Evolutionary conservation across 2,329 filamentous ascomycete species (phyloP).

Genomic region (Fusarium scirpi): DNA sequence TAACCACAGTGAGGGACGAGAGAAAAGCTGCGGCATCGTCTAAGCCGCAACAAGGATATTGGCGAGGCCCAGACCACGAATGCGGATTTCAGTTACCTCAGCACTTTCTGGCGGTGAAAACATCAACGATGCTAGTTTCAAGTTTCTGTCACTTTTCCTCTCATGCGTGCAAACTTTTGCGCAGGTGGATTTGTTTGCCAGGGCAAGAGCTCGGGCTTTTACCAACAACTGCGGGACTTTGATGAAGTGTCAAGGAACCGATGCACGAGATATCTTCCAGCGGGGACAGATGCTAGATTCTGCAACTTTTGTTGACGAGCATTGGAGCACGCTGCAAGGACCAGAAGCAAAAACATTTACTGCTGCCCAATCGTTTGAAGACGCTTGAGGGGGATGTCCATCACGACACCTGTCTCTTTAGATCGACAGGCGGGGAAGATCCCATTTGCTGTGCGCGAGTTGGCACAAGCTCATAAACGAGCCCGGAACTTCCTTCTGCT

Average conservation of each 20-base stretch:
- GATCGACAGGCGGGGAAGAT: slow-evolving; percentile 39
- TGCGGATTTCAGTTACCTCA: slow-evolving; percentile 36
- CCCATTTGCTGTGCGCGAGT: slow-evolving; percentile 21
- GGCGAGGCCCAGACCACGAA: slow-evolving; percentile 9
- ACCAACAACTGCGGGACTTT: slow-evolving; percentile 16
- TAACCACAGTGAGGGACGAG: slow-evolving; percentile 10
- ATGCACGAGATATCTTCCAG: slow-evolving; percentile 22
- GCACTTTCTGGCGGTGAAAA: slow-evolving; percentile 47
- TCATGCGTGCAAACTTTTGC: slow-evolving; percentile 16
- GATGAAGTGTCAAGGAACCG: slow-evolving; percentile 16
- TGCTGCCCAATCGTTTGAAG: slow-evolving; percentile 24
- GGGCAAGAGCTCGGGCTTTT: slow-evolving; percentile 14
- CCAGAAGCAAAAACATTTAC: neutral
- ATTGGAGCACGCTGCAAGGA: neutral
- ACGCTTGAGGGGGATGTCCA: slow-evolving; percentile 12
- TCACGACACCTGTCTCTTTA: slow-evolving; percentile 17
- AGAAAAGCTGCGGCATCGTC: slow-evolving; percentile 21
- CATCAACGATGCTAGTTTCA: slow-evolving; percentile 3
- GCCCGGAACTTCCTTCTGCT: slow-evolving; percentile 9
- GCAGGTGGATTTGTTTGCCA: slow-evolving; percentile 16
- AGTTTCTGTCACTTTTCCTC: neutral
- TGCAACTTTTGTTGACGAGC: neutral
- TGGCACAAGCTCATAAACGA: slow-evolving; percentile 33
- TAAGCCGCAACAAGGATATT: slow-evolving; percentile 28
- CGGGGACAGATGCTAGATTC: slow-evolving; percentile 6